phyloP scores from a whole-genome alignment of 116 monocot species.

The Zostera marina region DNA sequence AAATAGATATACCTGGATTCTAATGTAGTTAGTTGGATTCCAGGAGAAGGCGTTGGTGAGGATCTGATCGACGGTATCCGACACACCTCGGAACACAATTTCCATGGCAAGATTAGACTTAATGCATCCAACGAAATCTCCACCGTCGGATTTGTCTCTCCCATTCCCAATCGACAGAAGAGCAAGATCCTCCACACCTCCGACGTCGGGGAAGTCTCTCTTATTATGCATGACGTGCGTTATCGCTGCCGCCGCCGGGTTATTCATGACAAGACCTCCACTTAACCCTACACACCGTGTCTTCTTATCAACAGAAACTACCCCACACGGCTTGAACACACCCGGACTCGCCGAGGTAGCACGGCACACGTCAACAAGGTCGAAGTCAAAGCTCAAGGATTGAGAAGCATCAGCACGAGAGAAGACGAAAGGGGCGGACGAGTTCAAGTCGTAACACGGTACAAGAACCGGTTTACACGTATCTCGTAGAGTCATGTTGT shows the following conservation, averaged over 20 bases:
- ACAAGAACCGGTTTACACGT: conserved; percentile 20
- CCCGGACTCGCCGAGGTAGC: conserved; percentile 21
- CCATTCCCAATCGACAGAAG: conserved; percentile 35
- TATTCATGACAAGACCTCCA: conserved; percentile 35
- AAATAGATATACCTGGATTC: conserved; percentile 24
- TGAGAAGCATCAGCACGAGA: conserved; percentile 29
- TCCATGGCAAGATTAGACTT: conserved; percentile 13
- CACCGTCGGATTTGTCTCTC: background rate
- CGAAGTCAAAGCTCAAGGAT: conserved; percentile 24
- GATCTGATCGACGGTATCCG: conserved; percentile 31
- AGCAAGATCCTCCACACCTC: conserved; percentile 34
- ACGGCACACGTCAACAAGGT: conserved; percentile 25
- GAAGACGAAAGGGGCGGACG: conserved; percentile 29
- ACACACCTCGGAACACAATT: conserved; percentile 16
- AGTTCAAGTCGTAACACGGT: conserved; percentile 36
- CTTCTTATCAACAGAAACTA: conserved; percentile 24
- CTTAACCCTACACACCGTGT: conserved; percentile 24
- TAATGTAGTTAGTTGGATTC: conserved; percentile 19
- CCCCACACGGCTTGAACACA: conserved; percentile 9
- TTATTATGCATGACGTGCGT: conserved; percentile 56
- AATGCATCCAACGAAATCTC: background rate
- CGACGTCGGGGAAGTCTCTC: conserved; percentile 36
- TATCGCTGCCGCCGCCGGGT: conserved; percentile 42
- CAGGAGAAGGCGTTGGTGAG: conserved; percentile 24
- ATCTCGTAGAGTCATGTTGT: conserved; percentile 14